Evolutionary conservation across 2,329 filamentous ascomycete genomes (phyloP).

Genomic region (Xylaria sp.): DNA sequence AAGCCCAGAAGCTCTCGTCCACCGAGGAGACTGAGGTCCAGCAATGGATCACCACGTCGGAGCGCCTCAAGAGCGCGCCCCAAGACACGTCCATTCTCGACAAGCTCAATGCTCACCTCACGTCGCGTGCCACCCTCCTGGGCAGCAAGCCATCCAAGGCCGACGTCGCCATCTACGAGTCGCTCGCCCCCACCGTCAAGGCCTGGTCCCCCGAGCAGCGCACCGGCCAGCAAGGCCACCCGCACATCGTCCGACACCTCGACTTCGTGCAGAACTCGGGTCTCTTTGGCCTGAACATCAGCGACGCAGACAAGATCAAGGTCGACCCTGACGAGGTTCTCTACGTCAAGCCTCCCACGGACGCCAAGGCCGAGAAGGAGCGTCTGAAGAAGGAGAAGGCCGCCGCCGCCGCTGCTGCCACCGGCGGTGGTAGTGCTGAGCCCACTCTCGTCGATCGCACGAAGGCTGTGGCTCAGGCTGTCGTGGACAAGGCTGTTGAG

Average conservation of each 20-base stretch:
- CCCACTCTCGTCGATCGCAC: conserved; percentile 67
- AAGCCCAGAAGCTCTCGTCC: conserved; percentile 75
- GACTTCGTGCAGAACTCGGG: conserved; percentile 95
- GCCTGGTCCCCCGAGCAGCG: conserved; percentile 86
- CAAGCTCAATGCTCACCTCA: conserved; percentile 85
- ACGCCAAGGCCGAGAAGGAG: conserved; percentile 96
- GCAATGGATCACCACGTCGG: conserved; percentile 85
- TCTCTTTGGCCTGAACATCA: conserved; percentile 75
- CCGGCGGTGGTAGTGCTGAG: conserved; percentile 56
- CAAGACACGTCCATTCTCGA: conserved; percentile 76
- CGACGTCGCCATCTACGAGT: conserved; percentile 84
- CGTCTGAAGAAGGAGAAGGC: conserved; percentile 96
- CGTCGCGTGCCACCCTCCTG: conserved; percentile 87
- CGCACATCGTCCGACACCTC: conserved; percentile 89
- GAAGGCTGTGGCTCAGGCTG: conserved; percentile 67
- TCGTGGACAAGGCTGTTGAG: conserved; percentile 61
- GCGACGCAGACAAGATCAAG: conserved; percentile 77
- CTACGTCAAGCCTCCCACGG: conserved; percentile 87
- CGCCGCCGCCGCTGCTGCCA: conserved; percentile 65
- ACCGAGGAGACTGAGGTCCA: conserved; percentile 87
- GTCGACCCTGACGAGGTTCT: conserved; percentile 83
- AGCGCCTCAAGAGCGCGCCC: conserved; percentile 71
- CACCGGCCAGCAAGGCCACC: conserved; percentile 87
- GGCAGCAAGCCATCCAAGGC: conserved; percentile 90
- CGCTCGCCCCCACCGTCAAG: conserved; percentile 79